Evolutionary conservation across 805 yeast species (phyloP).

Genomic region (Ogataea ganodermae): DNA sequence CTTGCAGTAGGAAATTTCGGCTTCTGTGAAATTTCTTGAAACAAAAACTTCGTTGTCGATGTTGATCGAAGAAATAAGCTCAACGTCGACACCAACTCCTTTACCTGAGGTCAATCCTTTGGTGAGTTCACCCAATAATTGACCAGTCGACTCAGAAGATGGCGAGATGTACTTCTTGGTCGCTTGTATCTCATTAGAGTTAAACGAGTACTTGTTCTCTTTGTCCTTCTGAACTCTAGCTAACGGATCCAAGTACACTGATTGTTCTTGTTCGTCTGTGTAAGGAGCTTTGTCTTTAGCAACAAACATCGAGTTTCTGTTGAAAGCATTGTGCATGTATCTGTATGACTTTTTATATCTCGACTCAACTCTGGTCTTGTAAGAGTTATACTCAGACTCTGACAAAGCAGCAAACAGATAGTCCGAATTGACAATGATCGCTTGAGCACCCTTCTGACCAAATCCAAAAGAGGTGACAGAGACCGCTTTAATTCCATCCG

Average conservation of each 20-base stretch:
- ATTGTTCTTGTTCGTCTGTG: slow-evolving; percentile 80
- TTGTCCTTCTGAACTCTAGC: slow-evolving; percentile 59
- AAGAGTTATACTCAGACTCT: slow-evolving; percentile 67
- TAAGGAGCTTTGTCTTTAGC: slow-evolving; percentile 95
- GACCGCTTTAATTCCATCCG: slow-evolving; percentile 97
- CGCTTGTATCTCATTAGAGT: slow-evolving; percentile 52
- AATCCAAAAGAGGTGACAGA: slow-evolving; percentile 97
- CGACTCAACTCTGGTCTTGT: slow-evolving; percentile 66
- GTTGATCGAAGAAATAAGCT: slow-evolving; percentile 78
- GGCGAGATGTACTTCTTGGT: slow-evolving; percentile 43
- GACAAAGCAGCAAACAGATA: slow-evolving; percentile 85
- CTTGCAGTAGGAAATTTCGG: slow-evolving; percentile 78
- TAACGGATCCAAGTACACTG: slow-evolving; percentile 94
- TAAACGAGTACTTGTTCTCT: slow-evolving; percentile 47
- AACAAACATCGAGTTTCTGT: slow-evolving; percentile 86
- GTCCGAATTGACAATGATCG: slow-evolving; percentile 88
- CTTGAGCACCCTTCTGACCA: slow-evolving; percentile 99
- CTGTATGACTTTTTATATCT: slow-evolving; percentile 91
- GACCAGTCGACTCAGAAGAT: slow-evolving; percentile 60
- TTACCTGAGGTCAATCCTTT: slow-evolving; percentile 47
- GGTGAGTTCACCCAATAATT: slow-evolving; percentile 59
- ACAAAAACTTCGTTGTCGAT: slow-evolving; percentile 87
- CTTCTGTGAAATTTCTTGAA: slow-evolving; percentile 85
- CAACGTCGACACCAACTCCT: slow-evolving; percentile 97
- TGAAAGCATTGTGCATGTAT: slow-evolving; percentile 93